Base-by-base conservation (phyloP, 202 grass and related monocot genomes). In the Eragrostis tef region DNA sequence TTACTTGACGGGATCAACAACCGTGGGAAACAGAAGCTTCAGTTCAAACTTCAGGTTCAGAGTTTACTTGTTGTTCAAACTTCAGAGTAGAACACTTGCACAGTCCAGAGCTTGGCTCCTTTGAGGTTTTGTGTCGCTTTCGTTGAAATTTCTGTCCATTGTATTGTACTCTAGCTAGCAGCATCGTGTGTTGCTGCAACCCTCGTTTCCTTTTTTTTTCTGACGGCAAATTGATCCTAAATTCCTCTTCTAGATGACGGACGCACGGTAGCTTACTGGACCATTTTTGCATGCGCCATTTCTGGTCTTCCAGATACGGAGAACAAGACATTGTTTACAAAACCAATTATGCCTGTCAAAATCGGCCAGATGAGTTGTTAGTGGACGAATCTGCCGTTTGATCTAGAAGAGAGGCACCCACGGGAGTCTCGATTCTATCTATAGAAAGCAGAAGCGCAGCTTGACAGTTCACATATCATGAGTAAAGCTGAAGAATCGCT, bases 1-100 rank as follows among this genome's bases (percentile, higher is more conserved):
- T 57, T 67, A 19, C 58, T 73, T 87, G 74, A 67, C 67, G 12
- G 52, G 67, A 66, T 83, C 79, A 83, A 20, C 79, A 59, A 19
- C 3, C 9, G 10, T n/a, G 0, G 81, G 26, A 57, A 85, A 25
- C 17, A 22, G 22, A 16, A 21, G 15, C 3, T 6, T n/a, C 34
- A 12, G 48, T 57, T 65, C 68, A 67, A 34, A 64, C 25, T 15
- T 72, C 21, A 21, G 2, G 21, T 16, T 56, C 53, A 9, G 53
- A 52, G 50, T 19, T 52, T 16, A 54, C 17, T 20, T 54, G 19
- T 5, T 39, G 34, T 39, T 39, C 34, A 39, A 39, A 39, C 5
- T 54, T 20, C 51, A 54, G 51, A 54, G 51, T 20, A 54, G n/a
- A 8, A n/a, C 17, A n/a, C 51, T 19, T n/a, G 5, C 50, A 53